A percentile compares a stretch with the other conserved stretches of the same genome.
Conservation (phyloP, 2,329 filamentous ascomycete genomes). For the Trichoderma citrinoviride region DNA sequence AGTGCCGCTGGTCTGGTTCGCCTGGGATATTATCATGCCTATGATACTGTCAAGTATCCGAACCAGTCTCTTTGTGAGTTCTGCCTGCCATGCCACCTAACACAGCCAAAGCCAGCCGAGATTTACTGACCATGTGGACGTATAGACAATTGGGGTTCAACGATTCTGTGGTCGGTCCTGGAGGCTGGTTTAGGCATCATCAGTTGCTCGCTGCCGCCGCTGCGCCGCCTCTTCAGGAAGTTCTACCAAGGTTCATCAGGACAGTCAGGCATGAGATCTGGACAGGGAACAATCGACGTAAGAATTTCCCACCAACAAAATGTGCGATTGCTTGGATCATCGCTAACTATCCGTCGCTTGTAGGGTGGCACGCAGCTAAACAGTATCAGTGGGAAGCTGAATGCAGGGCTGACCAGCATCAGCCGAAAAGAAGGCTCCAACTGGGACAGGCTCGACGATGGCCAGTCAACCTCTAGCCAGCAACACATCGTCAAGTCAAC, state of each 20-base stretch:
- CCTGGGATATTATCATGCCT: slow-evolving; percentile 2
- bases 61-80: not conserved
- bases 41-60: slow-evolving; percentile 6
- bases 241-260: not conserved
- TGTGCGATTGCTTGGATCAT: not conserved
- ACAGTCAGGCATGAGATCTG: not conserved
- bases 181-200: slow-evolving; percentile 1
- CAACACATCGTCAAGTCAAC: not conserved
- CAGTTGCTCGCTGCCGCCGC: not conserved
- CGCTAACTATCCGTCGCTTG: not conserved
- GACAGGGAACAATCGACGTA: not conserved
- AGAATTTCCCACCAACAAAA: not conserved
- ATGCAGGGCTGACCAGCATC: not conserved
- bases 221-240: not conserved
- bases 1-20: not conserved
- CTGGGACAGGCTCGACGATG: not conserved
- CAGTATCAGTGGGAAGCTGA: not conserved
- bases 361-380: not conserved
- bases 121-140: not conserved
- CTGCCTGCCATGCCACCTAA: not conserved
- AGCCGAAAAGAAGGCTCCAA: not conserved
- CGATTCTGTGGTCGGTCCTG: slow-evolving; percentile 1
- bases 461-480: not conserved
- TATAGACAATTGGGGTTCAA: not conserved
- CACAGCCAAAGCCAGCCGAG: not conserved